Evolutionary conservation across 495 filamentous ascomycete genomes (phyloP).

Genomic region (Neurospora sp.): DNA sequence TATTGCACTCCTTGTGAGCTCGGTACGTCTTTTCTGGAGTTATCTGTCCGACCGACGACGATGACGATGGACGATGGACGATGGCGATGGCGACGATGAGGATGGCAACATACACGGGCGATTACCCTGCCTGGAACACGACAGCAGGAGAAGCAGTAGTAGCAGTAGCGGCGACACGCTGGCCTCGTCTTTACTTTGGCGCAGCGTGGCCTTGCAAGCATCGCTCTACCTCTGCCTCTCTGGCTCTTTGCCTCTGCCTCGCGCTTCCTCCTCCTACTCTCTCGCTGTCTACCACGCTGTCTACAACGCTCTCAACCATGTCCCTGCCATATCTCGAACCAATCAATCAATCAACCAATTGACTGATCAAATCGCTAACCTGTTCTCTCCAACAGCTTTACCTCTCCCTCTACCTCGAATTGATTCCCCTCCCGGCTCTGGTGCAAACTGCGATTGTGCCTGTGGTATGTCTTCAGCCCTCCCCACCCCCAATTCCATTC

Average conservation of each 20-base stretch:
- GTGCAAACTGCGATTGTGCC: conserved; percentile 64
- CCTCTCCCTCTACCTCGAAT: conserved; percentile 70
- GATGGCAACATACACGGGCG: not conserved
- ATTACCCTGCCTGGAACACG: not conserved
- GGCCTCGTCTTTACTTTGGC: not conserved
- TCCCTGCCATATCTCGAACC: not conserved
- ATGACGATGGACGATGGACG: not conserved
- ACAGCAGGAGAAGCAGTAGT: not conserved
- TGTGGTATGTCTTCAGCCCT: conserved; percentile 51
- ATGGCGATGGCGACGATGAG: not conserved
- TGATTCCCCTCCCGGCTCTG: conserved; percentile 71
- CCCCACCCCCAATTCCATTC: too few relatives aligned
- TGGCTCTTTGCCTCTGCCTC: not conserved
- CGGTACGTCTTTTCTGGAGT: conserved; percentile 40
- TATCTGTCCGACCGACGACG: not conserved
- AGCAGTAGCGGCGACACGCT: not conserved
- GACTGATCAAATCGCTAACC: not conserved
- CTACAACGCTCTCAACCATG: not conserved
- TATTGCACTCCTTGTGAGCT: conserved; percentile 73
- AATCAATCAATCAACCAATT: not conserved
- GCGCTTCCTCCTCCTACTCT: not conserved
- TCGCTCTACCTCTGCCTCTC: not conserved
- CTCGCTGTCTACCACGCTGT: not conserved
- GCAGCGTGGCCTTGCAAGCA: not conserved
- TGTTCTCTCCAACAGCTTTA: conserved; percentile 54